These are phyloP conservation scores for Cocos nucifera DNA, from an alignment of 176 grass and related monocot genomes.

Conservation along the genomic window DNA sequence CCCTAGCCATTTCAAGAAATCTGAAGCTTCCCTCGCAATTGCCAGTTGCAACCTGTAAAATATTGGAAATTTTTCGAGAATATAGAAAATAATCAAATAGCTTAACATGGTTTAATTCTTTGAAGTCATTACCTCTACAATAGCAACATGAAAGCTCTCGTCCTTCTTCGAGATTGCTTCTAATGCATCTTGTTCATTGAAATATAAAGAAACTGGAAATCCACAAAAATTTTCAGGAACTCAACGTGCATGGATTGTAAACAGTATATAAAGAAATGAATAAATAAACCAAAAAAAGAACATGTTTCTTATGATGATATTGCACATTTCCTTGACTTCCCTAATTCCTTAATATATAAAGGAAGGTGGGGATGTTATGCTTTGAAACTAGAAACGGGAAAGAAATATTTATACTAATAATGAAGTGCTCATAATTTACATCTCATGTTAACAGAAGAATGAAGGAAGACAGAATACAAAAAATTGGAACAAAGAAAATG, in stretches of 20 bases:
- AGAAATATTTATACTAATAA: too few relatives aligned
- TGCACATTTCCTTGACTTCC: too few relatives aligned
- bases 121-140: constrained; percentile 25
- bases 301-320: not conserved
- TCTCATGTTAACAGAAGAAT: too few relatives aligned
- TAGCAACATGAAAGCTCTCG: constrained; percentile 35
- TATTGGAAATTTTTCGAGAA: not conserved
- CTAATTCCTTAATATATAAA: too few relatives aligned
- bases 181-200: constrained; percentile 16
- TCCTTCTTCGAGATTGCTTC: constrained; percentile 25
- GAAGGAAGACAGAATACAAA: too few relatives aligned
- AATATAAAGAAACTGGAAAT: constrained; percentile 27
- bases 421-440: too few relatives aligned
- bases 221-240: not conserved
- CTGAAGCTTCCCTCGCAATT: constrained; percentile 21
- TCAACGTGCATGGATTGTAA: not conserved
- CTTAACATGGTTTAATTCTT: constrained; percentile 6
- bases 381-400: not conserved
- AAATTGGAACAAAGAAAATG: too few relatives aligned
- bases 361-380: too few relatives aligned
- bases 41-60: constrained; percentile 21
- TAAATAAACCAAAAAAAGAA: constrained; percentile 10
- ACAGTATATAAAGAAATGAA: not conserved
- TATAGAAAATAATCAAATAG: not conserved
- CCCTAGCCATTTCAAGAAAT: constrained; percentile 24